Evolutionary conservation across 2,329 filamentous ascomycete genomes (phyloP), one percentile per base, ranked within the genome.

Genomic region (Aspergillaceae sp.): DNA sequence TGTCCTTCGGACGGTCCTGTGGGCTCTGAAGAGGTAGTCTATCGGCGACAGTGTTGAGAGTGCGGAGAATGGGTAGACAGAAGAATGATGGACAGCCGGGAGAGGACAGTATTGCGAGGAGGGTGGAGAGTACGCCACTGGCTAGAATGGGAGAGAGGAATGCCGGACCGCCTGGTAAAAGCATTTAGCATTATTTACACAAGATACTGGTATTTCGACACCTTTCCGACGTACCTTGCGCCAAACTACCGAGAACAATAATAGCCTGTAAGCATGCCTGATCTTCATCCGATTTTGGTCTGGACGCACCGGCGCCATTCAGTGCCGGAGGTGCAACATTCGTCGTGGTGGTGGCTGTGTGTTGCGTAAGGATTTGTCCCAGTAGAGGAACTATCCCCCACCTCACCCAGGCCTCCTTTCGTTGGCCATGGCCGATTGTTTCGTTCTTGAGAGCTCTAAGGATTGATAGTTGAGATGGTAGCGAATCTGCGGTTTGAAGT

Each of bases 401-500:
- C 48, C 74, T 74, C 36, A 96, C 76, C 74, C 84, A 90, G 47
- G 80, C 69, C 67, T 91, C 84, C 68, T 98, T 98, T 64, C 84
- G 83, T 65, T 91, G 83, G 32, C 85, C 77, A 66, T 97, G 88
- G 27, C 92, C 92, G 49, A 95, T 82, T 41, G 94, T 78, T 52
- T 92, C 86, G 66, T 95, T 92, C 72, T 95, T 97, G 29, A 98
- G 72, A 37, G 75, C 74, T 53, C 83, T 80, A 40, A 96, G 74
- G 42, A 82, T 78, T 28, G 74, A 70, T 36, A 78, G 59, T 50
- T 67, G 69, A 41, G 60, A 59, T 36, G 60, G 62, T 46, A 62
- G 52, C 48, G 65, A 70, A 41, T 65, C 68, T 51, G 82, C 75
- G 56, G 70, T 75, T 52, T 74, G 74, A 46, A 85, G 71, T 61